Percentiles rank a stretch among this genome's conserved stretches.
Evolutionary conservation across 1,139 yeast species (phyloP).

Genomic region (Torulaspora globosa): DNA sequence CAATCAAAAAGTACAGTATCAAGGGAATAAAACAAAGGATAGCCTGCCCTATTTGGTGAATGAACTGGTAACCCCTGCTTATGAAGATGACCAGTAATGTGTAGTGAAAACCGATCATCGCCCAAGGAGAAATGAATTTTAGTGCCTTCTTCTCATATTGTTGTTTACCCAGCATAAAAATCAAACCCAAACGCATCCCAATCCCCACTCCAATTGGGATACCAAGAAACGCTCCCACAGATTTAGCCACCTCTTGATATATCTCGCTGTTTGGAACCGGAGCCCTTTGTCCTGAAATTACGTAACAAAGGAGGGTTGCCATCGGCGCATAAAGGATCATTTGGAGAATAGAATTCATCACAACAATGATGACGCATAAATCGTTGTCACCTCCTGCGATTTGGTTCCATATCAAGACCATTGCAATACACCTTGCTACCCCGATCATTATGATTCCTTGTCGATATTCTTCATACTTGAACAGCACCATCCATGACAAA

Average conservation of each 20-base stretch:
- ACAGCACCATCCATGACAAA: constrained; percentile 52
- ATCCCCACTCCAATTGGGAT: constrained; percentile 50
- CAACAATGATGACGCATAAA: constrained; percentile 52
- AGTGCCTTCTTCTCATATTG: constrained; percentile 39
- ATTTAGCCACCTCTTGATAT: constrained; percentile 46
- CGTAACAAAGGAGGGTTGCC: constrained; percentile 46
- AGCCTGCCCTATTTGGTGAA: constrained; percentile 49
- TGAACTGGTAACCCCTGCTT: constrained; percentile 49
- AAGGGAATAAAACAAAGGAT: constrained; percentile 52
- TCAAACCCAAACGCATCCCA: constrained; percentile 39
- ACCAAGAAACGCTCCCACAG: constrained; percentile 54
- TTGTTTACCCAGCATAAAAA: constrained; percentile 31
- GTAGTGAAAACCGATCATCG: constrained; percentile 51
- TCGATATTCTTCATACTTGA: constrained; percentile 48
- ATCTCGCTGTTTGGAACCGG: constrained; percentile 29
- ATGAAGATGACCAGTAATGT: constrained; percentile 53
- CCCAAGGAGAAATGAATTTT: constrained; percentile 47
- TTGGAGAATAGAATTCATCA: constrained; percentile 51
- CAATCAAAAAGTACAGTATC: constrained; percentile 45
- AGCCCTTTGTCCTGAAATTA: constrained; percentile 27
- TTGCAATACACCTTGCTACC: constrained; percentile 58
- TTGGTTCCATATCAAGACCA: constrained; percentile 61
- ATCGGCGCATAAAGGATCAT: constrained; percentile 54
- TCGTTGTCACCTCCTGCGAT: constrained; percentile 52
- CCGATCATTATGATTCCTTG: constrained; percentile 58